Base-by-base conservation (phyloP, 2,329 filamentous ascomycete genomes). In the Daldinia sp. region DNA sequence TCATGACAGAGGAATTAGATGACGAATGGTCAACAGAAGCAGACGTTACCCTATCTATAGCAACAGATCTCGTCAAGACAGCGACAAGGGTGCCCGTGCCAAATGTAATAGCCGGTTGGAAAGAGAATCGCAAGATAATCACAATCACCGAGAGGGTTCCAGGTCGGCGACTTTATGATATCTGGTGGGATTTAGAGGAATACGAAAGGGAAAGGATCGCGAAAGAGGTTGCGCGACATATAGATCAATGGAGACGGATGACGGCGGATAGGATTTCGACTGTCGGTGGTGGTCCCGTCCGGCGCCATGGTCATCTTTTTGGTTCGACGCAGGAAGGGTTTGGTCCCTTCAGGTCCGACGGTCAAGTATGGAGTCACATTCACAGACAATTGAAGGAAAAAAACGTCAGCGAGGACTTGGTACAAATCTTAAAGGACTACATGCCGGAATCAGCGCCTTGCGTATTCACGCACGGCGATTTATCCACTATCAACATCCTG, bases 401-500 rank as follows among this genome's bases (percentile, higher is more conserved):
- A 3, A 55, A 61, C 1, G 50, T 67, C 9, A 52, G 68, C 39
- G 23, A 59, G 13, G 51, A 41, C 8, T 58, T 61, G 8, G 62
- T 69, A n/a, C 41, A 55, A 2, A 23, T 64, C 4, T 57, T 72
- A 1, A 45, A 52, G 6, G 61, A 68, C 5, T 60, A 69, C 51
- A 70, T 74, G 68, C 72, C 71, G 1, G 59, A 65, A 27, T 70
- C 69, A 0, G 54, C 63, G 2, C 68, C 71, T 0, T 72, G 65
- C 35, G 64, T 70, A 1, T 56, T 74, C 15, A 74, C 73, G 15
- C 73, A 74, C 35, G 73, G 73, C 27, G 69, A 74, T 48, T 45
- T 74, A 37, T 73, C 71, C 8, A 61, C 55, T 21, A 27, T 51
- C 10, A 73, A 73, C 49, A 68, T 74, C 7, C 25, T 69, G 15